Base-by-base conservation (phyloP, 1,139 yeast genomes). In the Magnusiomyces paraingens region DNA sequence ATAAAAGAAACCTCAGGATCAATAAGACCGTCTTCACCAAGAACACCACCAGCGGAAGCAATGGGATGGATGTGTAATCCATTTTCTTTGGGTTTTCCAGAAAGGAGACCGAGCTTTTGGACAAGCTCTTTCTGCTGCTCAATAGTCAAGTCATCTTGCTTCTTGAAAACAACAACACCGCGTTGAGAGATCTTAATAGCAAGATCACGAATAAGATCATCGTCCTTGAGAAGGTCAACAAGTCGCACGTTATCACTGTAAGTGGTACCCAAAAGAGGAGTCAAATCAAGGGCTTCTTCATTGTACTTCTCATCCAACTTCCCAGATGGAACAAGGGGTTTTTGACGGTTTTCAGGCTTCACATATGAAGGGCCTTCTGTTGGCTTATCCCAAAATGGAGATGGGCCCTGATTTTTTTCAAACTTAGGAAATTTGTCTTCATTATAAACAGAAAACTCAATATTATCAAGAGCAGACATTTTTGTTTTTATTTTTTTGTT, bases 161-260 rank as follows among this genome's bases (percentile, higher is more conserved):
- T 76, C 66, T 86, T 75, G 70, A 84, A 84, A 14, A 83, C 79
- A 40, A 81, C 82, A 51, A 83, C 84, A 50, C 89, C 89, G 60
- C 86, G 76, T 67, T 80, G 78, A 22, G 85, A 84, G 41, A 80
- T 81, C 22, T 77, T 72, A 44, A 82, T 72, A 0, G 89, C 87
- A 59, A 84, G 74, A 60, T 84, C 89, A 49, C 69, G 70, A 54
- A 72, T 64, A 48, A 70, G 71, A 53, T 69, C 64, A 43, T 73
- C 75, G 63, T 82, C 80, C 61, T 79, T 77, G 18, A 78, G 82
- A 22, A 71, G 68, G 47, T 76, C 77, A 47, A 70, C 66, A 51
- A 83, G 70, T 54, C 76, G 68, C 1, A 62, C 64, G 22, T 60
- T 60, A 29, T 58, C 57, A 12, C 6, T 35, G 56, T 62, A 64